Conservation (phyloP, 2,329 filamentous ascomycete species). For the Hymenoscyphus fraxineus region DNA sequence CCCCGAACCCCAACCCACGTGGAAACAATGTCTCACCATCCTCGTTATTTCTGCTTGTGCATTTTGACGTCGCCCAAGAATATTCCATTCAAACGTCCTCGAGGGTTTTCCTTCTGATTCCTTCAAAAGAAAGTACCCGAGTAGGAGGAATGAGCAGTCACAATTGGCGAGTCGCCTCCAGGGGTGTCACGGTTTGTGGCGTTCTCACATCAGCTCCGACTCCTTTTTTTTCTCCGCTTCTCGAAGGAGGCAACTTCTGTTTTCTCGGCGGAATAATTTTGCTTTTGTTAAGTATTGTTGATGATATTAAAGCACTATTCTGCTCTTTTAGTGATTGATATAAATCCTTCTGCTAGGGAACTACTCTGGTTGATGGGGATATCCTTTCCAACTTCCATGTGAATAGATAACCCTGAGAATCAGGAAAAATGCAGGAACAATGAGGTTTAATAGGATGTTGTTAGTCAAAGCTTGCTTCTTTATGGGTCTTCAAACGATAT, state of each 20-base stretch:
- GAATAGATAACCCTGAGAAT: no score
- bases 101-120: neutral
- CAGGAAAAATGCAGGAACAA: no score
- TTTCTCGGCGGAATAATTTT: no score
- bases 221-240: neutral
- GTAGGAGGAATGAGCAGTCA: neutral
- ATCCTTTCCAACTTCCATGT: no score
- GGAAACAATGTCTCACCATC: neutral
- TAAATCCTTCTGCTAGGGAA: no score
- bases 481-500: no score
- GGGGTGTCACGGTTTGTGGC: neutral
- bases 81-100: neutral
- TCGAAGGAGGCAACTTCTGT: neutral
- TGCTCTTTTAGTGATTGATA: no score
- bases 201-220: constrained; percentile 1
- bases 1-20: neutral
- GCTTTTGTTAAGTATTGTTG: no score
- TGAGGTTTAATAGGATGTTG: no score
- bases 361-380: no score
- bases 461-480: no score
- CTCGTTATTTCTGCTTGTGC: neutral
- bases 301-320: no score
- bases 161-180: neutral
- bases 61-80: neutral
- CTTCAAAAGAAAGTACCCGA: neutral